Evolutionary conservation across 176 grass and related monocot genomes (phyloP).

Genomic region (Carex parvula): DNA sequence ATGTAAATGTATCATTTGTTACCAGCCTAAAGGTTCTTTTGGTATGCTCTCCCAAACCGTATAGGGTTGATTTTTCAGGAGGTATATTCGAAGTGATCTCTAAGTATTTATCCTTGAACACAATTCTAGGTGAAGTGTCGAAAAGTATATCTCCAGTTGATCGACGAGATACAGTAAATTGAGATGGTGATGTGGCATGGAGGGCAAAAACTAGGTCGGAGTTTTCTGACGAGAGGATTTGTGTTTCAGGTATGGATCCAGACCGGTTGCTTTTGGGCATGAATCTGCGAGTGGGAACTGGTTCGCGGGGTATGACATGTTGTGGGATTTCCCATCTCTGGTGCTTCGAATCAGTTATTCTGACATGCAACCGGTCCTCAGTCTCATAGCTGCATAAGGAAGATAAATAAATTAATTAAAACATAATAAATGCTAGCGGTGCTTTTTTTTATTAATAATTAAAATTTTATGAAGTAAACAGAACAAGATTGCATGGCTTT

Average conservation of each 20-base stretch:
- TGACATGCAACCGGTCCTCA: conserved; percentile 54
- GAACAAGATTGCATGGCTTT: background rate
- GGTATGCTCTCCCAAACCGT: conserved; percentile 85
- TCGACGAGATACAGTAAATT: conserved; percentile 51
- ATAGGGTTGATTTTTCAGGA: conserved; percentile 38
- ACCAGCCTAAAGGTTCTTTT: conserved; percentile 58
- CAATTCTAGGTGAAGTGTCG: conserved; percentile 30
- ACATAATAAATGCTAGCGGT: background rate
- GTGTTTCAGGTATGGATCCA: background rate
- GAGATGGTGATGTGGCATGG: conserved; percentile 41
- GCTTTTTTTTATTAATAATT: background rate
- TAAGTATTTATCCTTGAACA: conserved; percentile 75
- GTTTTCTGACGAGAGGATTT: conserved; percentile 32
- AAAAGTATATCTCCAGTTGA: conserved; percentile 53
- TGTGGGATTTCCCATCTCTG: conserved; percentile 75
- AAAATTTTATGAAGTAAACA: background rate
- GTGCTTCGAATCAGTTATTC: conserved; percentile 63
- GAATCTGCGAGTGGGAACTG: background rate
- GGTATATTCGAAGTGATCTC: conserved; percentile 62
- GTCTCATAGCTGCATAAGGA: conserved; percentile 51
- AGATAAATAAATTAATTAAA: background rate
- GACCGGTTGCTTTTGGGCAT: background rate
- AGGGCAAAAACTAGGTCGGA: conserved; percentile 56
- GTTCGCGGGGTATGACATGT: conserved; percentile 46
- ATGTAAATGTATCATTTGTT: conserved; percentile 56